Evolutionary conservation across 163 green algal genomes (phyloP).

Genomic region (Volvox carteri): DNA sequence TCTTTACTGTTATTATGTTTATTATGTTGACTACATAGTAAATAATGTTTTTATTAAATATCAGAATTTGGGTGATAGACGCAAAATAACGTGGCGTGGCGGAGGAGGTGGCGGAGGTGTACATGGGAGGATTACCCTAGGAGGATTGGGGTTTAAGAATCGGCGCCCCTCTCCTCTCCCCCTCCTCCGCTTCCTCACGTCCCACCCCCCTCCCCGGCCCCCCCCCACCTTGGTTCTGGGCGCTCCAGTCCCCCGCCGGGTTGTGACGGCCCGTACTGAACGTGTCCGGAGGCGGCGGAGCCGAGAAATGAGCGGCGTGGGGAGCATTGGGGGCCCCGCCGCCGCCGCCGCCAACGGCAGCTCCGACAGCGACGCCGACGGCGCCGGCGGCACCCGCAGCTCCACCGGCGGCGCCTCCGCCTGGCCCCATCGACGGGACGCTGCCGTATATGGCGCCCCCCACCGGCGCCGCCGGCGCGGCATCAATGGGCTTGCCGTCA

Average conservation of each 20-base stretch:
- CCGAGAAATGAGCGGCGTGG: conserved; percentile 27
- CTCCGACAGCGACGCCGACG: not conserved
- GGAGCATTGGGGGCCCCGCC: not conserved
- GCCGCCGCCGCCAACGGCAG: not conserved
- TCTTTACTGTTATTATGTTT: no score
- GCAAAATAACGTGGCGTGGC: no score
- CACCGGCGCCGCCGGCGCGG: not conserved
- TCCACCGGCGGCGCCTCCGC: not conserved
- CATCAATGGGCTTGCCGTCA: conserved; percentile 23
- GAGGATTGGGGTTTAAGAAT: no score
- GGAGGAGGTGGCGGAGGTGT: no score
- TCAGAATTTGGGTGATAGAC: no score
- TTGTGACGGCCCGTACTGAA: conserved; percentile 32
- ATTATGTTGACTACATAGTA: no score
- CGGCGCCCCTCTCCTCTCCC: no score
- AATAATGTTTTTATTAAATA: no score
- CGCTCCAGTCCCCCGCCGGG: not conserved
- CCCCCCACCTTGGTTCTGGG: conserved; percentile 23
- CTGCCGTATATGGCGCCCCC: conserved; percentile 24
- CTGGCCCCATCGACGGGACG: not conserved
- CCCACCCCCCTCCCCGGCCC: no score
- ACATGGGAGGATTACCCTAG: no score
- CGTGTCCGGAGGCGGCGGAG: conserved; percentile 42
- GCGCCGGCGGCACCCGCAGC: not conserved
- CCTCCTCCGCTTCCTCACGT: no score